phyloP scores from a whole-genome alignment of 2,329 filamentous ascomycete species.

The Fusarium tanahbumbuense region DNA sequence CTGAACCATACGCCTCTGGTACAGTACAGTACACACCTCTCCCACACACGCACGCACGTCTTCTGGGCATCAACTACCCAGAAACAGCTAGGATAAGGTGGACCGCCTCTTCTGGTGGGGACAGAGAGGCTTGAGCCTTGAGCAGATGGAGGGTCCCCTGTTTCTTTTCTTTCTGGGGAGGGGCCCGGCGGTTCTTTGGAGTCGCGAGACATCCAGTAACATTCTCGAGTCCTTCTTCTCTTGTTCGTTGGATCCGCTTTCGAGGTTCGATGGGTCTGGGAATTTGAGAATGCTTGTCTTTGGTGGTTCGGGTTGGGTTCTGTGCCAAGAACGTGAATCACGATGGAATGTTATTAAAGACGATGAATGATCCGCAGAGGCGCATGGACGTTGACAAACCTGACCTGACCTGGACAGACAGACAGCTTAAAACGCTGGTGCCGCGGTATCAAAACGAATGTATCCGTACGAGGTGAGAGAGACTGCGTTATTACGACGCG shows the following conservation, averaged over 20 bases:
- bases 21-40: constrained; percentile 28
- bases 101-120: constrained; percentile 34
- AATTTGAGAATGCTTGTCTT: constrained; percentile 38
- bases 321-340: constrained; percentile 35
- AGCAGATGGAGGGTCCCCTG: constrained; percentile 30
- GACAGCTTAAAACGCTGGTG: constrained; percentile 19
- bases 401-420: neutral
- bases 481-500: constrained; percentile 5
- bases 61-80: constrained; percentile 34
- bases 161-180: constrained; percentile 35
- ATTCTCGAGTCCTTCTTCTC: constrained; percentile 32
- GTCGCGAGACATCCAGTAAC: constrained; percentile 13
- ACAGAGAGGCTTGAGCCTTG: constrained; percentile 13
- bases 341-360: constrained; percentile 23
- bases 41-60: constrained; percentile 32
- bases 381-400: constrained; percentile 18
- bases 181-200: constrained; percentile 27
- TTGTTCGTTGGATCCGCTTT: constrained; percentile 33
- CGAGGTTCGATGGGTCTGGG: constrained; percentile 33
- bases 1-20: constrained; percentile 26
- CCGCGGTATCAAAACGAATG: constrained; percentile 18
- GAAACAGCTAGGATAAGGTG: constrained; percentile 34
- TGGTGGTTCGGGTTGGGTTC: constrained; percentile 14
- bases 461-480: constrained; percentile 1
- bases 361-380: constrained; percentile 21